These are phyloP conservation scores for Juglanconis sp. DNA, from an alignment of 2,329 filamentous ascomycete species.

Conservation along the genomic window DNA sequence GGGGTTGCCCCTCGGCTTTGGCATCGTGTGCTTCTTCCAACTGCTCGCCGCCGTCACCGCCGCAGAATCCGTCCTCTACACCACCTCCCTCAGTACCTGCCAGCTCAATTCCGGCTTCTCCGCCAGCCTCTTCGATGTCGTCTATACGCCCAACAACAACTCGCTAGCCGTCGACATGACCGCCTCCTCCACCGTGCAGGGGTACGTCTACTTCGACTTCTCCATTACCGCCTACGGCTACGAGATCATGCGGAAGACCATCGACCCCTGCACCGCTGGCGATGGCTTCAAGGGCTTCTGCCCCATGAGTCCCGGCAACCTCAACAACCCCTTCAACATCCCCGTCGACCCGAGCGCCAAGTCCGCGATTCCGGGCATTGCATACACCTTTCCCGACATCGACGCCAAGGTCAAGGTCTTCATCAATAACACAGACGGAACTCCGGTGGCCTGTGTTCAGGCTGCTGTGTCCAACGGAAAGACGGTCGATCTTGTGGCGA, in stretches of 20 bases:
- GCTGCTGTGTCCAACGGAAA: conserved; percentile 79
- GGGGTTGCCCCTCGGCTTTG: conserved; percentile 1
- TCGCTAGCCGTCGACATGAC: conserved; percentile 66
- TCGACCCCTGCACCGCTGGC: conserved; percentile 65
- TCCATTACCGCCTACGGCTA: conserved; percentile 73
- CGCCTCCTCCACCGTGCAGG: conserved; percentile 70
- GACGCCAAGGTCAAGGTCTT: conserved; percentile 74
- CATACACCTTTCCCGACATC: conserved; percentile 78
- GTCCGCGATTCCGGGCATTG: conserved; percentile 67
- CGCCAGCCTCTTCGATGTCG: conserved; percentile 75
- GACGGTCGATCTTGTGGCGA: conserved; percentile 75
- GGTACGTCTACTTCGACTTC: conserved; percentile 69
- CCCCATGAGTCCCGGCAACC: conserved; percentile 72
- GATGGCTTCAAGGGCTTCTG: conserved; percentile 65
- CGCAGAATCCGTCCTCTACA: conserved; percentile 26
- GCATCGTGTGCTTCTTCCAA: conserved; percentile 4
- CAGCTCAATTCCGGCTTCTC: conserved; percentile 75
- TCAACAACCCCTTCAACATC: conserved; percentile 54
- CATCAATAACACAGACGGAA: conserved; percentile 62
- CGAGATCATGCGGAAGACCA: conserved; percentile 53
- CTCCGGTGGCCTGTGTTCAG: conserved; percentile 70
- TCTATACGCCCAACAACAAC: conserved; percentile 63
- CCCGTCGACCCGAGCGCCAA: conserved; percentile 53
- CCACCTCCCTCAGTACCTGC: conserved; percentile 69
- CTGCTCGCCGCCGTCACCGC: conserved; percentile 21